Evolutionary conservation across 768 basidiomycete species (phyloP), one percentile per base, ranked within the genome.

Genomic region (Rhodocollybia butyracea): DNA sequence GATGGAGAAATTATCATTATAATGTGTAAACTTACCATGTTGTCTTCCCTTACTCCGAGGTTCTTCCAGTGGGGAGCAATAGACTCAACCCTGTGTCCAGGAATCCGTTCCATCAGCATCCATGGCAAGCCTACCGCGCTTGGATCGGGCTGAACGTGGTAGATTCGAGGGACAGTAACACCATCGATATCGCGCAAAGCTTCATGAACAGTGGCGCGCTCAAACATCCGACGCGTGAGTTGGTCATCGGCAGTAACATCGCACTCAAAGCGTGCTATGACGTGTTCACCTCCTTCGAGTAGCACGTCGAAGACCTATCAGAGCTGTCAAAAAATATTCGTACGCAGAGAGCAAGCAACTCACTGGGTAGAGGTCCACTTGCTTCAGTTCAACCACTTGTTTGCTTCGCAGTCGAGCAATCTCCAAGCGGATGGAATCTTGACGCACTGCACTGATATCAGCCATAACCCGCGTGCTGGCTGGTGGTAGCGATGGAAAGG

Each of bases 381-480:
- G n/a, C 15, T 43, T 22, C 21, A 43, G 7, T n/a, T n/a, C n/a
- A n/a, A n/a, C n/a, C 27, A 43, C 41, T 43, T 21, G 41, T 17
- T 43, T 43, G 22, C 41, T 26, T 22, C 21, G 41, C 8, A 43
- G 19, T 10, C 41, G 41, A 43, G 41, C n/a, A 15, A 43, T 21
- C 22, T 43, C 41, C n/a, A 26, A 22, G n/a, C 21, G 22, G 41
- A 43, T 21, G 27, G 41, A 8, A 26, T 43, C 41, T 26, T 43
- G 10, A 26, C 41, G 41, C 22, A 48, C 22, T 15, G 26, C 61
- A 26, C 12, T 43, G n/a, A 10, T 22, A 11, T 40, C 2, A 64
- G n/a, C n/a, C n/a, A n/a, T n/a, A n/a, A n/a, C n/a, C n/a, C n/a
- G n/a, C n/a, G n/a, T n/a, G n/a, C n/a, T n/a, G n/a, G n/a, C n/a